Evolutionary conservation across 2,329 filamentous ascomycete genomes (phyloP).

Genomic region (Cadophora sp.): DNA sequence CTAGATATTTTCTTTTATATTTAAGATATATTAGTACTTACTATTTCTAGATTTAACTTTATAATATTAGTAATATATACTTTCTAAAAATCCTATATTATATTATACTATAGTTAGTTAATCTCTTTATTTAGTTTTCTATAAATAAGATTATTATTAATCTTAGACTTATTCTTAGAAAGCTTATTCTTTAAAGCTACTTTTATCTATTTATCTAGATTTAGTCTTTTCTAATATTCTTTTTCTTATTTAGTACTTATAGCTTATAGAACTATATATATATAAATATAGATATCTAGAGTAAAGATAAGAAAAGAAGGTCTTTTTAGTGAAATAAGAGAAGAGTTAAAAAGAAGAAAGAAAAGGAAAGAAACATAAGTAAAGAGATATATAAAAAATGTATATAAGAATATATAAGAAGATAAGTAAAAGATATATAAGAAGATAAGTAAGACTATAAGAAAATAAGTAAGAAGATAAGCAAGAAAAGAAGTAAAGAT

Average conservation of each 20-base stretch:
- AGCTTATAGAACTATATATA: not conserved
- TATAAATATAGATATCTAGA: not conserved
- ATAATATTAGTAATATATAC: not conserved
- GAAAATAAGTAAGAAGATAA: not conserved
- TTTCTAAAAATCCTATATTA: not conserved
- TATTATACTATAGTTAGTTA: not conserved
- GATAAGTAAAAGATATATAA: not conserved
- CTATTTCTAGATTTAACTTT: slow-evolving; percentile 20
- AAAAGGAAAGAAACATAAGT: not conserved
- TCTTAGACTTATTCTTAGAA: not conserved
- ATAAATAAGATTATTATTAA: not conserved
- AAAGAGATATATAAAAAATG: not conserved
- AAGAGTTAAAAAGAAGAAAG: not conserved
- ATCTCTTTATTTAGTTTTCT: not conserved
- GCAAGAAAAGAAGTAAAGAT: not conserved
- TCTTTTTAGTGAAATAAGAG: not conserved
- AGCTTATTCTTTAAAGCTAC: not conserved
- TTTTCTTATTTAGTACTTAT: not conserved
- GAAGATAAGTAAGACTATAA: not conserved
- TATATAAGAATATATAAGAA: not conserved
- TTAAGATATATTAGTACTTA: slow-evolving; percentile 31
- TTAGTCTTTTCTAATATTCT: not conserved
- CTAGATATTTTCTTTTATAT: slow-evolving; percentile 34
- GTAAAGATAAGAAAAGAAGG: not conserved
- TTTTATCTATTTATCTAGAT: not conserved